A percentile compares a stretch with the other conserved stretches of the same genome.
These are phyloP conservation scores for Nemania diffusa DNA, from an alignment of 2,329 filamentous ascomycete species.

Conservation along the genomic window DNA sequence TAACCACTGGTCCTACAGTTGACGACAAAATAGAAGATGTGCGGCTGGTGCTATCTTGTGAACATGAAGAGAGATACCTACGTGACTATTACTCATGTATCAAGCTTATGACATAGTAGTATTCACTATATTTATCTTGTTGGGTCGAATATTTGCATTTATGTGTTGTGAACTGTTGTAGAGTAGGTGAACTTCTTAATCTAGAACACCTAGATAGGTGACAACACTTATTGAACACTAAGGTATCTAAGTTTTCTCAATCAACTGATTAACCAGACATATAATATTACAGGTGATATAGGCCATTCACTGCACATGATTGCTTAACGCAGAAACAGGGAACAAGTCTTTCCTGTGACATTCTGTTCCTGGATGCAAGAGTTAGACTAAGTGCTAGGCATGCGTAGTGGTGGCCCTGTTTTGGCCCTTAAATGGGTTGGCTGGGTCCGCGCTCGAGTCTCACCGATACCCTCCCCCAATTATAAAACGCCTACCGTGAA, in stretches of 20 bases:
- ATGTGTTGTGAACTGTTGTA: background rate
- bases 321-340: background rate
- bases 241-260: background rate
- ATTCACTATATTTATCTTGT: conserved; percentile 6
- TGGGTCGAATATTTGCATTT: background rate
- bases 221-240: background rate
- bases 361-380: background rate
- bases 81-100: background rate
- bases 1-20: background rate
- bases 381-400: conserved; percentile 11
- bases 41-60: background rate
- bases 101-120: background rate
- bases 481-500: background rate
- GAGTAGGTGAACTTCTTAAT: background rate
- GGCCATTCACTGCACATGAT: background rate
- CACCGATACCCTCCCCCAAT: conserved; percentile 20
- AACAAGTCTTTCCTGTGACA: background rate
- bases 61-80: background rate
- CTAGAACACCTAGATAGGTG: background rate
- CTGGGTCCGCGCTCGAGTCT: conserved; percentile 28
- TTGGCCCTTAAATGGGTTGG: conserved; percentile 16
- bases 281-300: background rate
- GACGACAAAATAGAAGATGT: background rate
- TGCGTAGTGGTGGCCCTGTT: conserved; percentile 17
- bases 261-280: background rate